Conservation (phyloP, 2,329 filamentous ascomycete species). For the Thelonectria rubi region DNA sequence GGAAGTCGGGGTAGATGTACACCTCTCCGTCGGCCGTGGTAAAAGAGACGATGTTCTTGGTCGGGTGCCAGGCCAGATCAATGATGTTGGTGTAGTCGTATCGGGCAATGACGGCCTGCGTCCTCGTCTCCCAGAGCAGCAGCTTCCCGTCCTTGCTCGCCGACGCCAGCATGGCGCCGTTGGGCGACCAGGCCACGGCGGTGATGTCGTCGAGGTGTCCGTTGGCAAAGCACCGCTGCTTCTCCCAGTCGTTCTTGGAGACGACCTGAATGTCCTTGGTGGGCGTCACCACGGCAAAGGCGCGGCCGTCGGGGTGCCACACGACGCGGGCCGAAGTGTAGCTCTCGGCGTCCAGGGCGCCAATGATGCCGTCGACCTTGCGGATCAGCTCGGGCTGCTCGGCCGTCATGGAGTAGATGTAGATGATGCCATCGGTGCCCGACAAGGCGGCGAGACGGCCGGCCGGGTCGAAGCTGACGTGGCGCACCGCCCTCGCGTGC, state of each 20-base stretch:
- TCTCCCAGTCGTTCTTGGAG: constrained; percentile 89
- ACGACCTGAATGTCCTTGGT: constrained; percentile 86
- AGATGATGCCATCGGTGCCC: constrained; percentile 87
- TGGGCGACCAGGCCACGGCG: constrained; percentile 90
- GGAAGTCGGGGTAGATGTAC: constrained; percentile 83
- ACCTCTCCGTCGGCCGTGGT: constrained; percentile 93
- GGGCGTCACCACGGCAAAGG: constrained; percentile 85
- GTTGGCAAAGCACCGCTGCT: constrained; percentile 79
- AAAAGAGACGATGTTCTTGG: constrained; percentile 87
- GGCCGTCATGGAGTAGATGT: constrained; percentile 84
- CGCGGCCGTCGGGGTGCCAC: constrained; percentile 95
- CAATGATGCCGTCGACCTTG: constrained; percentile 87
- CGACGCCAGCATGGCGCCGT: constrained; percentile 84
- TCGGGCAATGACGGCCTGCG: constrained; percentile 80
- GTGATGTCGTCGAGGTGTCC: constrained; percentile 88
- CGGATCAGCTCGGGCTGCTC: constrained; percentile 83
- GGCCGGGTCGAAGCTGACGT: constrained; percentile 86
- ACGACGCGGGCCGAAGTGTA: constrained; percentile 78
- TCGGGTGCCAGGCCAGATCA: constrained; percentile 90
- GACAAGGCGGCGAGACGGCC: constrained; percentile 81
- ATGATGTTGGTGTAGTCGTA: constrained; percentile 86
- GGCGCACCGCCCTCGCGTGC: constrained; percentile 87
- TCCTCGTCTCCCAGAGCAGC: constrained; percentile 88
- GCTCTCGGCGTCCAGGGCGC: constrained; percentile 74
- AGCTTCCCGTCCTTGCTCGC: constrained; percentile 75